Conservation (phyloP, 257 asterid species). For the Salvia hispanica region DNA sequence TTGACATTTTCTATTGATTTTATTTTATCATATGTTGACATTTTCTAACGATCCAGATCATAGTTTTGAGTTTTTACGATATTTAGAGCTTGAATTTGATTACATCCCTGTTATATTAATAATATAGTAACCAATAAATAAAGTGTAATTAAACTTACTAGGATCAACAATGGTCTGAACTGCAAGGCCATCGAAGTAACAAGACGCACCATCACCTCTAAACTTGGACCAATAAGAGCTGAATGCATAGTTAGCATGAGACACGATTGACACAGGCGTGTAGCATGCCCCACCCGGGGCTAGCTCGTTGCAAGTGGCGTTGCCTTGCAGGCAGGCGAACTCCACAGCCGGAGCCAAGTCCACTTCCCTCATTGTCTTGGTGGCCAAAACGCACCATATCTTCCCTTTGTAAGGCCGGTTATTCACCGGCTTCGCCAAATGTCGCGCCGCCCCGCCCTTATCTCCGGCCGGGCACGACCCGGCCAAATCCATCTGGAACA, state of each 20-base stretch:
- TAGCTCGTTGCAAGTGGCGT: constrained; percentile 59
- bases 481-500: constrained; percentile 50
- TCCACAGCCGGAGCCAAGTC: constrained; percentile 50
- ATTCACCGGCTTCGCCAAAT: constrained; percentile 41
- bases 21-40: too few relatives aligned
- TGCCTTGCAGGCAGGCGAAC: constrained; percentile 49
- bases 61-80: too few relatives aligned
- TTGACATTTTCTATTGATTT: too few relatives aligned
- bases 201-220: constrained; percentile 44
- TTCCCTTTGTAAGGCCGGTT: constrained; percentile 60
- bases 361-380: neutral
- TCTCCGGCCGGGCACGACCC: constrained; percentile 34
- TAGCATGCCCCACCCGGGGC: constrained; percentile 64
- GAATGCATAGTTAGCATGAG: constrained; percentile 81
- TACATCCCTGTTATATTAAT: too few relatives aligned
- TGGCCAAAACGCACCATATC: constrained; percentile 67
- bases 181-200: constrained; percentile 59
- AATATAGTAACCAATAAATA: too few relatives aligned
- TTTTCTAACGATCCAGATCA: too few relatives aligned
- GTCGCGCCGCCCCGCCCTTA: neutral
- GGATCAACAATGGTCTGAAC: constrained; percentile 49
- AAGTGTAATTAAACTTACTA: constrained; percentile 30
- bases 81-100: too few relatives aligned
- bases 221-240: constrained; percentile 75
- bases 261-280: constrained; percentile 49